A percentile compares a stretch with the other conserved stretches of the same genome.
phyloP scores from a whole-genome alignment of 768 basidiomycete genomes.

The Lanmaoa rubissima region DNA sequence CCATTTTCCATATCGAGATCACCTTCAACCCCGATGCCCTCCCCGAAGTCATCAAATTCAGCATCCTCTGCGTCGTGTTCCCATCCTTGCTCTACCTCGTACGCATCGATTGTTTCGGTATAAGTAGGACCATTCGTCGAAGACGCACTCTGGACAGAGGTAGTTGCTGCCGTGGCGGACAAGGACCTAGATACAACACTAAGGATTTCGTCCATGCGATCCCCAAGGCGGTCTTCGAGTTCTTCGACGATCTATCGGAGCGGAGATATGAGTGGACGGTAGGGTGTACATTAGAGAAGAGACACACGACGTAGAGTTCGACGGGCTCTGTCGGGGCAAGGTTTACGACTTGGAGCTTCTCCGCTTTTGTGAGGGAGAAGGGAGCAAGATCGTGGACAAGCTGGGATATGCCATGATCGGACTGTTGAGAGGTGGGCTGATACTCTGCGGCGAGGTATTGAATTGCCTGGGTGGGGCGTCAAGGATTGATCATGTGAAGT shows the following conservation, averaged over 20 bases:
- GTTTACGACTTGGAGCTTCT: slow-evolving; percentile 92
- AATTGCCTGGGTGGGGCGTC: slow-evolving; percentile 58
- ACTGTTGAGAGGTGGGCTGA: slow-evolving; percentile 68
- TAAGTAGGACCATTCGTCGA: not conserved
- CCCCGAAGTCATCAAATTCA: slow-evolving; percentile 63
- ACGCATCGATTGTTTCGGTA: slow-evolving; percentile 10
- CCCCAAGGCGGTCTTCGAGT: slow-evolving; percentile 76
- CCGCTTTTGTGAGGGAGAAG: slow-evolving; percentile 81
- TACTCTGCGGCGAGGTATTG: slow-evolving; percentile 76
- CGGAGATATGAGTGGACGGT: not conserved
- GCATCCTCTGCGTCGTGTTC: slow-evolving; percentile 46
- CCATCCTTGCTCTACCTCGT: slow-evolving; percentile 30
- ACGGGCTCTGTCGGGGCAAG: slow-evolving; percentile 78
- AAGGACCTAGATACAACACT: slow-evolving; percentile 49
- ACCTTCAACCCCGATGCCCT: slow-evolving; percentile 65
- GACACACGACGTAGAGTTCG: slow-evolving; percentile 84
- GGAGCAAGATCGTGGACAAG: slow-evolving; percentile 67
- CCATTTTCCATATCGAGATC: slow-evolving; percentile 66
- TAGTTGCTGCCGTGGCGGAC: slow-evolving; percentile 6
- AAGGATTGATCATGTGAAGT: not conserved
- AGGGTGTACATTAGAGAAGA: not conserved
- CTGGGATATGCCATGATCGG: slow-evolving; percentile 56
- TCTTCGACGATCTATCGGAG: slow-evolving; percentile 84
- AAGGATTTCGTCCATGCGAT: slow-evolving; percentile 67
- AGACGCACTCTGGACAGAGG: not conserved